Evolutionary conservation across 2,329 filamentous ascomycete species (phyloP).

Genomic region (Tolypocladium pustulatum): DNA sequence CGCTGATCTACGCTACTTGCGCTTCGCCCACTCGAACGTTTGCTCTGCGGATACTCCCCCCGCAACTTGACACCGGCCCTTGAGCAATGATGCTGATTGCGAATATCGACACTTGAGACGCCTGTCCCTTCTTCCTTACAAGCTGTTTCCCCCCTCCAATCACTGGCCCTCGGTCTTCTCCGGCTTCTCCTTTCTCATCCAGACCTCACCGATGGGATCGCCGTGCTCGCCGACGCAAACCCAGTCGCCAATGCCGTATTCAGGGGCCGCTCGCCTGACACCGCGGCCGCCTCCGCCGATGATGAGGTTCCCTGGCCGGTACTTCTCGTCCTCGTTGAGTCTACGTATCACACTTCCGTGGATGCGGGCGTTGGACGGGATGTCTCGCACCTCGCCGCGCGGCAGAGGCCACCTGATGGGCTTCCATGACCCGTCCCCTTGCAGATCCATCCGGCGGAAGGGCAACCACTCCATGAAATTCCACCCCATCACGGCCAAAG

Average conservation of each 20-base stretch:
- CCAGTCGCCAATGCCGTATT: constrained; percentile 65
- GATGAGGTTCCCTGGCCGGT: constrained; percentile 71
- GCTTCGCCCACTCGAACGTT: not conserved
- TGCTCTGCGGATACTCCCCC: not conserved
- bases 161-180: not conserved
- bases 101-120: not conserved
- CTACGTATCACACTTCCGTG: constrained; percentile 66
- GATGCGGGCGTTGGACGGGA: constrained; percentile 58
- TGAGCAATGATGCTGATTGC: no score
- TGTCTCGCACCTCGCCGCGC: constrained; percentile 66
- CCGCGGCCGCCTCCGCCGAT: constrained; percentile 69
- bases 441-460: constrained; percentile 71
- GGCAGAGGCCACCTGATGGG: constrained; percentile 74
- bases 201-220: constrained; percentile 59
- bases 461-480: constrained; percentile 74
- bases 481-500: constrained; percentile 53
- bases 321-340: constrained; percentile 51
- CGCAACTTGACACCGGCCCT: no score
- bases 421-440: constrained; percentile 63
- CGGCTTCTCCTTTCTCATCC: constrained; percentile 29
- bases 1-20: not conserved
- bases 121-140: not conserved
- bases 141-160: not conserved
- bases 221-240: constrained; percentile 52
- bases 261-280: constrained; percentile 45